A percentile compares a stretch with the other conserved stretches of the same genome.
phyloP scores from a whole-genome alignment of 495 filamentous ascomycete genomes.

The Aspergillus cavernicola region DNA sequence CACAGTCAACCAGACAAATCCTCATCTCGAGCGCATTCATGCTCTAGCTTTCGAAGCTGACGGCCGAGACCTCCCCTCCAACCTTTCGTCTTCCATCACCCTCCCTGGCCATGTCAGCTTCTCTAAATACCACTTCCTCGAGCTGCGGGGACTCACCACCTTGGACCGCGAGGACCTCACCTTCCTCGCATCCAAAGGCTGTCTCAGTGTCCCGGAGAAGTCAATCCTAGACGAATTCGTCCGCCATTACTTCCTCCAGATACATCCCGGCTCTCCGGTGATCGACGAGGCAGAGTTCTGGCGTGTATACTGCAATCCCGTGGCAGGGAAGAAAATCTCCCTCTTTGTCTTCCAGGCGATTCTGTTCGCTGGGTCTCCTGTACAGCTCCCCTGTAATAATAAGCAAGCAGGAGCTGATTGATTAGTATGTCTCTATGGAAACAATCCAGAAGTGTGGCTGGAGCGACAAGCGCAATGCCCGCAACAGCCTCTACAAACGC shows the following conservation, averaged over 20 bases:
- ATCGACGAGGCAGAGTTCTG: constrained; percentile 48
- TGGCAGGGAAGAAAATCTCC: constrained; percentile 28
- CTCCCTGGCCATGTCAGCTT: constrained; percentile 14
- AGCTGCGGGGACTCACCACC: constrained; percentile 26
- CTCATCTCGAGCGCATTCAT: constrained; percentile 10
- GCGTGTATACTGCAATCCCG: constrained; percentile 29
- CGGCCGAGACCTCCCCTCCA: background rate
- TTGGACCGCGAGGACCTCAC: constrained; percentile 42
- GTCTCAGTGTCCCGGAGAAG: constrained; percentile 38
- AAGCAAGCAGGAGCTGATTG: no score
- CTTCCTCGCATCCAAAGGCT: constrained; percentile 40
- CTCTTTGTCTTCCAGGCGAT: constrained; percentile 48
- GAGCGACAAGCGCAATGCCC: constrained; percentile 36
- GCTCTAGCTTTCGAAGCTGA: constrained; percentile 4
- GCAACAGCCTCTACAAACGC: constrained; percentile 39
- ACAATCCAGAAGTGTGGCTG: constrained; percentile 43
- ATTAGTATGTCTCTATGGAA: constrained; percentile 37
- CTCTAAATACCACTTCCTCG: constrained; percentile 38
- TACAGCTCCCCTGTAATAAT: no score
- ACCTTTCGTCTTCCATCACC: background rate
- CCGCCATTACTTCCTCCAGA: constrained; percentile 43
- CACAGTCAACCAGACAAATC: constrained; percentile 8
- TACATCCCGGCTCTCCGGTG: constrained; percentile 45
- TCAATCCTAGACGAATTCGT: constrained; percentile 41
- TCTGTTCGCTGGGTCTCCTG: constrained; percentile 44